Conservation (phyloP, 495 filamentous ascomycete species). For the Amphirosellinia nigrospora region DNA sequence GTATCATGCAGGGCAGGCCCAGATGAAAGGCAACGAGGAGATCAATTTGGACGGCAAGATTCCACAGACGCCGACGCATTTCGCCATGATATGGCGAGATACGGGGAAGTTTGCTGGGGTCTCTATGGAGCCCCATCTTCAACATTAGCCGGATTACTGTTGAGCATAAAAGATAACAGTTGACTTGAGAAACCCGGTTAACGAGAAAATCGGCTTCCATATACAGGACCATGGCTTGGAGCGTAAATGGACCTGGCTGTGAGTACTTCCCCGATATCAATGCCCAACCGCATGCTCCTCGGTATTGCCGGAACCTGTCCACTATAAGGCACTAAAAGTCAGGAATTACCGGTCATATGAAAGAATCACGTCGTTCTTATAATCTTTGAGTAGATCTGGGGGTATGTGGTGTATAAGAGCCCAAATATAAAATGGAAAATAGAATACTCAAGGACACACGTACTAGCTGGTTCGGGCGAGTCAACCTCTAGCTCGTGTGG, state of each 20-base stretch:
- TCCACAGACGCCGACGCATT: conserved; percentile 63
- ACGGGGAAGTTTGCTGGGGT: conserved; percentile 51
- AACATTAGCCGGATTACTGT: conserved; percentile 57
- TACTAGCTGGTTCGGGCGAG: conserved; percentile 34
- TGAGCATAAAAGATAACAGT: conserved; percentile 56
- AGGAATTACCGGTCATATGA: background rate
- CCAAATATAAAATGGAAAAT: background rate
- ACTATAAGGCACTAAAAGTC: conserved; percentile 21
- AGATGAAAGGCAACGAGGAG: conserved; percentile 57
- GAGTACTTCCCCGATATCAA: conserved; percentile 54
- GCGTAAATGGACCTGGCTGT: conserved; percentile 48
- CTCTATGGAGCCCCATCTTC: conserved; percentile 63
- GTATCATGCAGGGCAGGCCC: conserved; percentile 58
- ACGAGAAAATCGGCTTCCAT: conserved; percentile 52
- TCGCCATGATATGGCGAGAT: conserved; percentile 63
- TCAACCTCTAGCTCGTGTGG: conserved; percentile 49
- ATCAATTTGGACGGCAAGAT: conserved; percentile 57
- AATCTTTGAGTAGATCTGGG: background rate
- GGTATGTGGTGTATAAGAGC: background rate
- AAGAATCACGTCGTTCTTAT: background rate
- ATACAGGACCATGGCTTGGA: conserved; percentile 59
- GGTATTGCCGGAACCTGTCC: conserved; percentile 47
- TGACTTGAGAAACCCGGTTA: conserved; percentile 50
- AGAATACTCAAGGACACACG: background rate
- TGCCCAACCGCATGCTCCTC: conserved; percentile 46